Evolutionary conservation across 768 basidiomycete genomes (phyloP).

Genomic region (Boletus eberwhitei): DNA sequence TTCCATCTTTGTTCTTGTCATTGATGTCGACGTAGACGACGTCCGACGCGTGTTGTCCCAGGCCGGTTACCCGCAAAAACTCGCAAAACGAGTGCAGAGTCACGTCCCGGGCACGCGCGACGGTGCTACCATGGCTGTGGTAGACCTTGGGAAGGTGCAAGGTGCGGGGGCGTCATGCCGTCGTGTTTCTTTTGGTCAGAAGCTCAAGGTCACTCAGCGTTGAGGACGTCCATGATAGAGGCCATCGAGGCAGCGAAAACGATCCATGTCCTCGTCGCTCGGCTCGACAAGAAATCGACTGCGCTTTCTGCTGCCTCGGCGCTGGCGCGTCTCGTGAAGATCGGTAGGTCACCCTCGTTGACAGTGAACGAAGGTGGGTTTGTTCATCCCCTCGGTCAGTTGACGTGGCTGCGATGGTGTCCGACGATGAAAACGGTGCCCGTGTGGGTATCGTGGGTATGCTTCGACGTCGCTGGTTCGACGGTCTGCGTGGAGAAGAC

Average conservation of each 20-base stretch:
- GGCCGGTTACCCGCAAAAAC: conserved; percentile 6
- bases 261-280: conserved; percentile 15
- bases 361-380: background rate
- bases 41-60: background rate
- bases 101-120: conserved; percentile 7
- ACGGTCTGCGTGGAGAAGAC: conserved; percentile 26
- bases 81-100: conserved; percentile 16
- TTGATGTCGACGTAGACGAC: conserved; percentile 8
- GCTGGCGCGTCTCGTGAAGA: conserved; percentile 14
- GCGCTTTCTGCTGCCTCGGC: conserved; percentile 20
- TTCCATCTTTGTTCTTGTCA: background rate
- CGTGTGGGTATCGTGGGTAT: conserved; percentile 14
- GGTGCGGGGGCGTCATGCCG: background rate
- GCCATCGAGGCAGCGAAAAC: conserved; percentile 17
- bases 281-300: conserved; percentile 13
- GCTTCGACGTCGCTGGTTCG: conserved; percentile 29
- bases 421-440: conserved; percentile 1
- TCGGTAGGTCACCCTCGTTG: conserved; percentile 15
- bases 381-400: conserved; percentile 8
- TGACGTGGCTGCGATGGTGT: conserved; percentile 11
- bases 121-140: conserved; percentile 18
- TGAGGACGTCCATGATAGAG: conserved; percentile 2
- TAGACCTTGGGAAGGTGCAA: conserved; percentile 11
- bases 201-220: background rate
- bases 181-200: background rate